Evolutionary conservation across 805 yeast genomes (phyloP).

Genomic region (Ogataea degrootiae): DNA sequence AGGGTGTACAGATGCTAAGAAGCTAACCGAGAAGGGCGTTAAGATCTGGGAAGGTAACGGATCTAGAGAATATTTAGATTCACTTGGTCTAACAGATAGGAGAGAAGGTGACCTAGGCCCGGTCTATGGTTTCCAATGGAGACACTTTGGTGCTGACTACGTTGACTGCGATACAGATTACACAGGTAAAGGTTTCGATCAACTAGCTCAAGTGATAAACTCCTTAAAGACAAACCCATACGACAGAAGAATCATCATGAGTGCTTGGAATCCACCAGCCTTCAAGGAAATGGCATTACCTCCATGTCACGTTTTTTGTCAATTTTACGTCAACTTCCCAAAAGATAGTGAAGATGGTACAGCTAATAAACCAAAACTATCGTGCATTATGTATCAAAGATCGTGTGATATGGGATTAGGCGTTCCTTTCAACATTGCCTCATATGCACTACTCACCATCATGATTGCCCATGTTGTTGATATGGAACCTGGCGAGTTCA

Average conservation of each 20-base stretch:
- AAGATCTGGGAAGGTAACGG: conserved; percentile 99
- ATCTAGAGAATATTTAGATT: conserved; percentile 83
- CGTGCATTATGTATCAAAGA: conserved; percentile 90
- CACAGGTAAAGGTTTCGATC: conserved; percentile 85
- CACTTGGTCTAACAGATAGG: conserved; percentile 71
- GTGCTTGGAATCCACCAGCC: conserved; percentile 99
- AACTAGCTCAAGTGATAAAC: conserved; percentile 71
- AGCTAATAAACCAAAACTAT: conserved; percentile 54
- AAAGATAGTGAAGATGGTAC: conserved; percentile 22
- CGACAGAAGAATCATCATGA: conserved; percentile 88
- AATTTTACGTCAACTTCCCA: conserved; percentile 90
- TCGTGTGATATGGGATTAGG: conserved; percentile 99
- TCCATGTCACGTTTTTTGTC: conserved; percentile 96
- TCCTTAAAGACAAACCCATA: conserved; percentile 85
- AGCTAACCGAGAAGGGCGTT: conserved; percentile 77
- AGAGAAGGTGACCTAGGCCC: conserved; percentile 97
- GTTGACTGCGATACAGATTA: conserved; percentile 83
- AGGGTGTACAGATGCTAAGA: conserved; percentile 86
- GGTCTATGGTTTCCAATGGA: conserved; percentile 98
- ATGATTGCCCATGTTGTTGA: conserved; percentile 96
- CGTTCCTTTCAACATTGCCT: conserved; percentile 96
- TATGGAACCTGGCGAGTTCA: conserved; percentile 92
- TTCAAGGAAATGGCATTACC: conserved; percentile 94
- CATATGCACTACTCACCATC: conserved; percentile 85
- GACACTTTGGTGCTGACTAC: conserved; percentile 97